Conservation (phyloP, 2,329 filamentous ascomycete species). For the Cyanodermella asteris region DNA sequence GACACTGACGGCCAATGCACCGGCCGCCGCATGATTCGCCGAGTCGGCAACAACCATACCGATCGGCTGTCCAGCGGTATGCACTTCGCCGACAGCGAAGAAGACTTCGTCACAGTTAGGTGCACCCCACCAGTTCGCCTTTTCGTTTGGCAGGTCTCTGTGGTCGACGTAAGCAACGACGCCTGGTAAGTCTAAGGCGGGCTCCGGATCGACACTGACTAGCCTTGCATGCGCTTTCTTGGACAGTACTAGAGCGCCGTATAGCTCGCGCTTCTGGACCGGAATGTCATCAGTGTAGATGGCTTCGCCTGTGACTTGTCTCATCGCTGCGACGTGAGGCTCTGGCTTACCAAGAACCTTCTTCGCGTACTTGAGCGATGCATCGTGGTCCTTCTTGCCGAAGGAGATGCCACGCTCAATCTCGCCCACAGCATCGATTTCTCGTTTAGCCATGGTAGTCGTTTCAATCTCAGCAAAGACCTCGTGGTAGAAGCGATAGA, state of each 20-base stretch:
- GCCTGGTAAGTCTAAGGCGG: slow-evolving; percentile 64
- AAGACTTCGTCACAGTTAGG: slow-evolving; percentile 70
- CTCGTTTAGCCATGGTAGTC: slow-evolving; percentile 35
- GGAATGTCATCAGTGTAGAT: slow-evolving; percentile 96
- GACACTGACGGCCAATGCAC: slow-evolving; percentile 61
- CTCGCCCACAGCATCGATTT: slow-evolving; percentile 57
- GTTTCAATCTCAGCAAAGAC: slow-evolving; percentile 41
- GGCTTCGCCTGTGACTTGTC: slow-evolving; percentile 82
- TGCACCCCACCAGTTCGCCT: slow-evolving; percentile 81
- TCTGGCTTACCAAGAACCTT: slow-evolving; percentile 68
- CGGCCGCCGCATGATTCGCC: slow-evolving; percentile 55
- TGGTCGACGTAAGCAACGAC: slow-evolving; percentile 72
- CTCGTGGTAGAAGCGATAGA: slow-evolving; percentile 93
- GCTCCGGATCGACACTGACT: slow-evolving; percentile 48
- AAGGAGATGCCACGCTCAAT: slow-evolving; percentile 67
- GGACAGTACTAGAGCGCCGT: slow-evolving; percentile 70
- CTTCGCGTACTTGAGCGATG: slow-evolving; percentile 57
- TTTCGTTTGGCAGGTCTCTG: slow-evolving; percentile 51
- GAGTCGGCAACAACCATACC: slow-evolving; percentile 69
- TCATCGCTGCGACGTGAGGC: slow-evolving; percentile 72
- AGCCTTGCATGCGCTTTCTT: slow-evolving; percentile 77
- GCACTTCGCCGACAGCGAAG: slow-evolving; percentile 78
- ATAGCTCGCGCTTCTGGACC: slow-evolving; percentile 64
- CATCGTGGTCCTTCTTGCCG: slow-evolving; percentile 56
- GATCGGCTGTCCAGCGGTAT: slow-evolving; percentile 78